Base-by-base conservation (phyloP, 345 rosid species). In the Salix koriyanagi region DNA sequence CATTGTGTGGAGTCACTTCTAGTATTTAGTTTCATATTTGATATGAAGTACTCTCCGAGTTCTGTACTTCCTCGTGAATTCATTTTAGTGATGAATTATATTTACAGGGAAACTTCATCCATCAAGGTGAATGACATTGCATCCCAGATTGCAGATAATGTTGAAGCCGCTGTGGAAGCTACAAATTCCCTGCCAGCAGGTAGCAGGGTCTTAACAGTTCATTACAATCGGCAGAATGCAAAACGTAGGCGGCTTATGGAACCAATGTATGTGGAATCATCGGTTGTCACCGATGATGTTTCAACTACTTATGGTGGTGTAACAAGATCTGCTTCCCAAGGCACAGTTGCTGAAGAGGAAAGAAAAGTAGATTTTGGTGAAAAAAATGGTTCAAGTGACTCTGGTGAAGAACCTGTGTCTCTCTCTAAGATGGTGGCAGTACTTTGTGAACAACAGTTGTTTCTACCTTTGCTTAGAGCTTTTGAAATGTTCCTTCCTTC, bases 401-500 rank as follows among this genome's bases (percentile, higher is more conserved):
- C 78, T 67, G 84, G 83, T 75, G 94, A 88, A 77, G 98, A 89
- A 69, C 88, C 89, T 46, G 86, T 81, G 32, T 87, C 93, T 74
- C 88, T 96, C 77, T 85, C 91, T 65, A 89, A 92, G 84, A 92
- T 96, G 99, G 97, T 96, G 78, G 99, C 99, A 14, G 91, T 90
- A 79, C 93, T 96, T 83, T 93, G 98, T 87, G 98, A 92, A 82
- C 98, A 96, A 74, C 88, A 71, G 71, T 88, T 91, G 84, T 96
- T 96, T 86, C 85, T 92, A 80, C 99, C 99, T 78, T 82, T 96
- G 85, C 88, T 96, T 75, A 91, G 92, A 84, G 96, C 99, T 79
- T 96, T 96, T 86, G 99, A 96, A 75, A 84, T 96, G 92, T 96
- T 96, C 85, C 96, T 96, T 82, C 98, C 99, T 76, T 93, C 97